Evolutionary conservation across 2,329 filamentous ascomycete species (phyloP).

Genomic region (Clonostachys rosea): DNA sequence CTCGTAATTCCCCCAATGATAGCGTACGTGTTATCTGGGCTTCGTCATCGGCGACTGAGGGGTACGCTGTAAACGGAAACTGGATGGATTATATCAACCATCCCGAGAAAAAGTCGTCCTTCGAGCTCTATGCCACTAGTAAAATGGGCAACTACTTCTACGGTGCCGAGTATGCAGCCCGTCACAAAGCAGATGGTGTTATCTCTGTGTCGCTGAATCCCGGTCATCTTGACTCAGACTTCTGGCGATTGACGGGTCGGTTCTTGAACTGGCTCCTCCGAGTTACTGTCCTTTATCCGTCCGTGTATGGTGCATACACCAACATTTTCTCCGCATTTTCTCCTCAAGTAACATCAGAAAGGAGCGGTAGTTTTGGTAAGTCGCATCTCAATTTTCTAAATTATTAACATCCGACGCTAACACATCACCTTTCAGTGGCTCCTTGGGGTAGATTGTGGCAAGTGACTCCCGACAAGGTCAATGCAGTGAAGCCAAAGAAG

Average conservation of each 20-base stretch:
- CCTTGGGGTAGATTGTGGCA: neutral
- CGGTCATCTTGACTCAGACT: conserved; percentile 29
- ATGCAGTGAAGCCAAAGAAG: neutral
- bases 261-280: conserved; percentile 3
- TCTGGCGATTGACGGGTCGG: conserved; percentile 6
- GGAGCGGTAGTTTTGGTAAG: conserved; percentile 22
- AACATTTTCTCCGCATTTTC: conserved; percentile 40
- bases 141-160: conserved; percentile 23
- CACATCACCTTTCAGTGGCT: neutral
- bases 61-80: neutral
- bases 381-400: neutral
- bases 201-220: conserved; percentile 28
- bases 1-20: conserved; percentile 12
- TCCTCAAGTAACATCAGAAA: conserved; percentile 31
- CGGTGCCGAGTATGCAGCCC: conserved; percentile 18
- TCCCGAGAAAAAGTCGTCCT: conserved; percentile 2
- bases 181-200: conserved; percentile 18
- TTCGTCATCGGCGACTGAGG: conserved; percentile 11
- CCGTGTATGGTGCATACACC: conserved; percentile 39
- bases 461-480: neutral
- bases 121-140: conserved; percentile 21
- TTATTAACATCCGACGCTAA: neutral
- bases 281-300: conserved; percentile 11
- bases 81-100: conserved; percentile 9
- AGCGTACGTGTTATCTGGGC: conserved; percentile 25